phyloP scores from a whole-genome alignment of 75 land plant genomes.

The Selaginella moellendorffii region DNA sequence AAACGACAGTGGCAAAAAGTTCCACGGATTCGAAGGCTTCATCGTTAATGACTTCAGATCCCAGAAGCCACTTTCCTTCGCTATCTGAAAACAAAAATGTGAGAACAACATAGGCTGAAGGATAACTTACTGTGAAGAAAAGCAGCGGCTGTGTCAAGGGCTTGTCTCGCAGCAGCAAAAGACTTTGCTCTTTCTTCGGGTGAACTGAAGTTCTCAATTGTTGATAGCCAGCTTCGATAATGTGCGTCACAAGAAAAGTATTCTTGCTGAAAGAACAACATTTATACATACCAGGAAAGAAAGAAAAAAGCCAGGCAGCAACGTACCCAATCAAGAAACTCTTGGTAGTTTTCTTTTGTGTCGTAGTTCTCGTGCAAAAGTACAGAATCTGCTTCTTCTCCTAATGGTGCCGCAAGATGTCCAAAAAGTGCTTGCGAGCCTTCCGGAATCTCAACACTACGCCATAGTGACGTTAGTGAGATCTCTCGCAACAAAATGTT shows the following conservation, averaged over 20 bases:
- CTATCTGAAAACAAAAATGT: too few species aligned
- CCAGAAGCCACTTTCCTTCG: slow-evolving; percentile 46
- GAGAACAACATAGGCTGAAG: not conserved
- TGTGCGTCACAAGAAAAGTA: slow-evolving; percentile 89
- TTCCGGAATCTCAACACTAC: slow-evolving; percentile 57
- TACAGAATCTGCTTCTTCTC: slow-evolving; percentile 44
- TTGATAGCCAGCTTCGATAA: slow-evolving; percentile 79
- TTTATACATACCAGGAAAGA: not conserved
- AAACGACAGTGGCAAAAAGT: slow-evolving; percentile 55
- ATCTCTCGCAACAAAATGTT: slow-evolving; percentile 85
- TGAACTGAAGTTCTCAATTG: slow-evolving; percentile 38
- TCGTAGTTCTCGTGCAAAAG: slow-evolving; percentile 32
- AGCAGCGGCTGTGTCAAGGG: slow-evolving; percentile 33
- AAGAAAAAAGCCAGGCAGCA: not conserved
- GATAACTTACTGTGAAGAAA: slow-evolving; percentile 39
- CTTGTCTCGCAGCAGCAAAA: slow-evolving; percentile 47
- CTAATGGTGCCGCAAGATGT: slow-evolving; percentile 75
- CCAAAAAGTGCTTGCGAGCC: slow-evolving; percentile 78
- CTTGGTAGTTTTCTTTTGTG: slow-evolving; percentile 53
- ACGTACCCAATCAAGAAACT: slow-evolving; percentile 89
- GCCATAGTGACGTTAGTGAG: slow-evolving; percentile 82
- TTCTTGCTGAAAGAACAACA: slow-evolving; percentile 32
- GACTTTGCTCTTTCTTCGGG: slow-evolving; percentile 59
- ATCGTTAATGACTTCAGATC: slow-evolving; percentile 12
- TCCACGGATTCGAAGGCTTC: slow-evolving; percentile 44